Conservation (phyloP, 306 rosid species). For the Acacia acuminata region DNA sequence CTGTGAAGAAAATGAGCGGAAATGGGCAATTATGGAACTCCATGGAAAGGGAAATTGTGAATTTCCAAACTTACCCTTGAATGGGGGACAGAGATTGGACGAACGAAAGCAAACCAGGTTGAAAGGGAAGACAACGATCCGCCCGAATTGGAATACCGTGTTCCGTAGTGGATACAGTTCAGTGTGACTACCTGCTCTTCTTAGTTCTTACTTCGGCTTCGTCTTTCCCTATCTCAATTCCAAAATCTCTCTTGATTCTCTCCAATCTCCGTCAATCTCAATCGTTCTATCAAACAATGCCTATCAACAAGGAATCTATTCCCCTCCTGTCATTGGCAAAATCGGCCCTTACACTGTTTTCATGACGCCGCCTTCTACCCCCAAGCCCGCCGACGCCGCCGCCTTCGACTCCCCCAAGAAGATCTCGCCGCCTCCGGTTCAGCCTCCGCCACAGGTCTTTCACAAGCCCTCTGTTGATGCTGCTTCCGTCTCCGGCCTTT, state of each 20-base stretch:
- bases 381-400: conserved; percentile 52
- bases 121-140: conserved; percentile 38
- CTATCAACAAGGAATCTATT: conserved; percentile 66
- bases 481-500: conserved; percentile 60
- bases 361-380: conserved; percentile 93
- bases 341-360: conserved; percentile 98
- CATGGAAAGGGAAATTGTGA: too few relatives aligned
- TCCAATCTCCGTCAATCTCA: neutral
- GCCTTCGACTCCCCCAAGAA: conserved; percentile 65
- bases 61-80: conserved; percentile 4
- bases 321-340: conserved; percentile 95
- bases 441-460: conserved; percentile 89
- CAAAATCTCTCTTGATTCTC: neutral
- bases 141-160: conserved; percentile 43
- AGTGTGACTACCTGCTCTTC: neutral
- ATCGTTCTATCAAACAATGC: conserved; percentile 45
- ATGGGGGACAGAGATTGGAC: neutral
- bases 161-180: conserved; percentile 27
- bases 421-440: conserved; percentile 60
- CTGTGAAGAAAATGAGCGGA: too few relatives aligned
- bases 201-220: neutral
- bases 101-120: neutral
- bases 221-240: neutral
- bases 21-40: too few relatives aligned
- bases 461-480: conserved; percentile 42